Percentiles rank a stretch among this genome's conserved stretches.
These are phyloP conservation scores for Hypoxylon fuscum DNA, from an alignment of 495 filamentous ascomycete species.

Conservation along the genomic window DNA sequence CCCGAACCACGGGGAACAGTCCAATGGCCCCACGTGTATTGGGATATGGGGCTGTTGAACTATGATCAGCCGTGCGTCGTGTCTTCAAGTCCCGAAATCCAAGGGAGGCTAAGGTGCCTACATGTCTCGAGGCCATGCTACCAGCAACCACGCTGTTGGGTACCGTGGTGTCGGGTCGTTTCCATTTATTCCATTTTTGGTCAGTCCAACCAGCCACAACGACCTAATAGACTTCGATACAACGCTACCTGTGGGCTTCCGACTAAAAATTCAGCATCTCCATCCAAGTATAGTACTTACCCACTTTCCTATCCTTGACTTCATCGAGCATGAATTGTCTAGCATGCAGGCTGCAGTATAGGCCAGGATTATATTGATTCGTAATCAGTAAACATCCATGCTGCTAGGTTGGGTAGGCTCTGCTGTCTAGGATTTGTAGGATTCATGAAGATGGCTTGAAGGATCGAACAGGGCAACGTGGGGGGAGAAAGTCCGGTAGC, in stretches of 20 bases:
- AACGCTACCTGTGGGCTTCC: background rate
- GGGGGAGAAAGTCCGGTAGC: slow-evolving; percentile 9
- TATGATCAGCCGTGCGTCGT: slow-evolving; percentile 8
- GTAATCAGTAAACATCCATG: background rate
- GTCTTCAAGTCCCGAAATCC: slow-evolving; percentile 19
- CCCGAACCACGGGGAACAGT: background rate
- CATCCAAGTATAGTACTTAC: slow-evolving; percentile 19
- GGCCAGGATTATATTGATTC: slow-evolving; percentile 2
- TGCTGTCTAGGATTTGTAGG: background rate
- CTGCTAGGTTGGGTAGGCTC: background rate
- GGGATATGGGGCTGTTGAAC: slow-evolving; percentile 10
- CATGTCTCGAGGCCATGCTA: slow-evolving; percentile 9
- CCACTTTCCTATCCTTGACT: slow-evolving; percentile 6
- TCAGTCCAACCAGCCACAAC: background rate
- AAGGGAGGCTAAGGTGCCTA: slow-evolving; percentile 1
- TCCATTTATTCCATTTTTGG: slow-evolving; percentile 10
- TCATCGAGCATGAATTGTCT: slow-evolving; percentile 1
- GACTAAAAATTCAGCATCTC: background rate
- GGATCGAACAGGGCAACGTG: slow-evolving; percentile 4
- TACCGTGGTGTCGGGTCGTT: slow-evolving; percentile 29
- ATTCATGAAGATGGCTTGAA: slow-evolving; percentile 3
- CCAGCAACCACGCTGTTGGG: slow-evolving; percentile 19
- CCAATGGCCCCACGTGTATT: slow-evolving; percentile 20
- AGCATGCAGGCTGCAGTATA: background rate
- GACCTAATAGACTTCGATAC: background rate